Conservation (phyloP, 352 stramenopile species). For the Globisporangium iwayamae region DNA sequence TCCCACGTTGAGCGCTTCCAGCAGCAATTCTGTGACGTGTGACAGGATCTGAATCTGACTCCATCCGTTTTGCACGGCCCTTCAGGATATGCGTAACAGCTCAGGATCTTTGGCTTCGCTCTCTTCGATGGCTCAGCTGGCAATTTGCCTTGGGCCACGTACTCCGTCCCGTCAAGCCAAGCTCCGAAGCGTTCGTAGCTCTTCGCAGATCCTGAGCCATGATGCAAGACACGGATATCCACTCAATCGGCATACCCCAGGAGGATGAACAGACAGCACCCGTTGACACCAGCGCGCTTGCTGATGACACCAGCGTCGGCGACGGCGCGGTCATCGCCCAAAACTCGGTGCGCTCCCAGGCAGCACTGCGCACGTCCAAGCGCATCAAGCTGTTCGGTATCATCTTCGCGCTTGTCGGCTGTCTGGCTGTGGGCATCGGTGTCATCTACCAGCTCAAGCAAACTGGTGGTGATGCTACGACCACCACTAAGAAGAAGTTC, state of each 20-base stretch:
- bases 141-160: background rate
- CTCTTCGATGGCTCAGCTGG: background rate
- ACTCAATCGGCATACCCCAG: slow-evolving; percentile 7
- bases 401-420: slow-evolving; percentile 14
- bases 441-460: background rate
- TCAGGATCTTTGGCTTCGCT: background rate
- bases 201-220: slow-evolving; percentile 1
- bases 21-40: background rate
- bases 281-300: no score
- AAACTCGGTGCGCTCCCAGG: background rate
- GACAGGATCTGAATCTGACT: background rate
- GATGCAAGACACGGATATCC: slow-evolving; percentile 11
- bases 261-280: background rate
- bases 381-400: slow-evolving; percentile 18
- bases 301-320: background rate
- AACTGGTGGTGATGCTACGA: background rate
- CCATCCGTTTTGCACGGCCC: background rate
- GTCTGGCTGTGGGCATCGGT: slow-evolving; percentile 19
- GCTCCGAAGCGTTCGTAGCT: background rate
- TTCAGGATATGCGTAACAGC: background rate
- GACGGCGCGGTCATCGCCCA: background rate
- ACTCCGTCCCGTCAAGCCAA: background rate
- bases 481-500: background rate
- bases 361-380: background rate
- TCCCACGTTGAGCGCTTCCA: slow-evolving; percentile 10